Evolutionary conservation across 2,329 filamentous ascomycete genomes (phyloP).

Genomic region (Xylariaceae sp.): DNA sequence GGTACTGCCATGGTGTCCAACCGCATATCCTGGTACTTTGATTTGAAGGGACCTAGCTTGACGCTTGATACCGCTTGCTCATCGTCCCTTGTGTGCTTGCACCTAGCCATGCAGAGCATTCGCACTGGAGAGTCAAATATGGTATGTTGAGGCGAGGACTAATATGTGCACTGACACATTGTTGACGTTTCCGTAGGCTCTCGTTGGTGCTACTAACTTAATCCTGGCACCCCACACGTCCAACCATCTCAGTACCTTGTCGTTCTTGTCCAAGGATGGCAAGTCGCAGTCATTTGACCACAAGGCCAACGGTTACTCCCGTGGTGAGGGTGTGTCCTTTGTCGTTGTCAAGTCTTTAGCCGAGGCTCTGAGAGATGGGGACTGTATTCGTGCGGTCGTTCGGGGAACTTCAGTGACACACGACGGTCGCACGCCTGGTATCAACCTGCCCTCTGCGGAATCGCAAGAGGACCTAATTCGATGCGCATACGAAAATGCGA

Average conservation of each 20-base stretch:
- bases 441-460: slow-evolving; percentile 34
- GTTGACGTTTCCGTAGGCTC: slow-evolving; percentile 19
- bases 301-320: slow-evolving; percentile 33
- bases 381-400: slow-evolving; percentile 39
- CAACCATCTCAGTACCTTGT: slow-evolving; percentile 29
- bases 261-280: slow-evolving; percentile 26
- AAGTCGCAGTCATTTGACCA: slow-evolving; percentile 30
- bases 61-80: slow-evolving; percentile 43
- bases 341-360: slow-evolving; percentile 45
- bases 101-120: slow-evolving; percentile 36
- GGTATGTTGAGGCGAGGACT: slow-evolving; percentile 15
- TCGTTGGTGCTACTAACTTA: slow-evolving; percentile 29
- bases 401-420: slow-evolving; percentile 37
- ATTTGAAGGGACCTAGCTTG: slow-evolving; percentile 37
- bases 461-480: slow-evolving; percentile 36
- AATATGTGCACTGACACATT: background rate
- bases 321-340: slow-evolving; percentile 45
- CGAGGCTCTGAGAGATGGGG: slow-evolving; percentile 41
- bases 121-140: slow-evolving; percentile 32
- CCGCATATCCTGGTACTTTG: slow-evolving; percentile 36
- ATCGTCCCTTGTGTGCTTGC: slow-evolving; percentile 35
- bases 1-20: slow-evolving; percentile 34
- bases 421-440: slow-evolving; percentile 41
- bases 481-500: slow-evolving; percentile 30
- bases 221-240: slow-evolving; percentile 30